Base-by-base conservation (phyloP, 768 basidiomycete species). In the Mycena capillaripes region DNA sequence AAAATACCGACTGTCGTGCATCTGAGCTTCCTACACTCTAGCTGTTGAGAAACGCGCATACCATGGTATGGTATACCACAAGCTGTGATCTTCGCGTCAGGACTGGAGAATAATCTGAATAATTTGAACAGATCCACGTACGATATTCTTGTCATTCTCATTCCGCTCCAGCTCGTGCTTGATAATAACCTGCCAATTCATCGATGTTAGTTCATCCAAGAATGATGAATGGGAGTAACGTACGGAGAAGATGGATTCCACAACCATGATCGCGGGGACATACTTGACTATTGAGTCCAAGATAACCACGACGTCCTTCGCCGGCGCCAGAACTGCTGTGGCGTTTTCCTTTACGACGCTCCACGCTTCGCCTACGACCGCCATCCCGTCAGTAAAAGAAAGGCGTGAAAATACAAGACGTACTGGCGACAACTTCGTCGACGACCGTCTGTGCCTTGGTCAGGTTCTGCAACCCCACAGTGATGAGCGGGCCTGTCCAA, bases 121-220 rank as follows among this genome's bases (percentile, higher is more conserved):
- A 16, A 38, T 38, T 10, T 17, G 16, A 4, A 4, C 42, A 19
- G 3, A 16, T 19, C 1, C 10, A 72, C 69, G 27, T 32, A 75
- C 78, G 52, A 79, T 75, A 58, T 77, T 76, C 64, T 77, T 76
- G 30, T 79, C 78, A 32, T 79, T 79, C 34, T 77, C 69, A 4
- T 50, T 56, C 44, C 75, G 32, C 21, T 69, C 69, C 7, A 77
- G 62, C 60, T 79, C 76, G 38, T 76, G 69, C 29, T 76, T 44
- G 40, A 79, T 69, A 4, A 79, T 74, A 16, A 72, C 69, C 76
- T 77, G 25, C 21, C 6, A 30, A 66, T 9, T 36, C 46, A 71
- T 63, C n/a, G 68, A 61, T 14, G 9, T 32, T 5, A n/a, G 30
- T 11, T 14, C 36, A 19, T 9, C 10, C 36, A 6, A 21, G 9